Conservation (phyloP, 2,329 filamentous ascomycete species). For the Ampelomyces quisqualis region DNA sequence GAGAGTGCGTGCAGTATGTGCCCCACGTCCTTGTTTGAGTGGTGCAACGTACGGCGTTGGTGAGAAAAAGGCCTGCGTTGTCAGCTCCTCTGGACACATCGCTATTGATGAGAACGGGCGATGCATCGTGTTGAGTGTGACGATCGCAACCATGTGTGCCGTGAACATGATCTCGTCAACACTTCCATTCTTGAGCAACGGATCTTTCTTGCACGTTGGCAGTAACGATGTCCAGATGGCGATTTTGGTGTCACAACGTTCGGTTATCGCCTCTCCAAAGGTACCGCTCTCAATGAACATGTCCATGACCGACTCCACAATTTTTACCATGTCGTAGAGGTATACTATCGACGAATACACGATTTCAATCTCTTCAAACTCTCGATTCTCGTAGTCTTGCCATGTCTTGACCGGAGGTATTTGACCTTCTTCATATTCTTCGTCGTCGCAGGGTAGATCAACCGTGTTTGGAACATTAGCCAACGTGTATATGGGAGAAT, state of each 20-base stretch:
- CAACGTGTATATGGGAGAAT: constrained; percentile 66
- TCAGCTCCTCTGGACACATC: constrained; percentile 33
- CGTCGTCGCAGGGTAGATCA: constrained; percentile 77
- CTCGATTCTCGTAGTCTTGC: constrained; percentile 70
- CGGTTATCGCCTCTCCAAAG: constrained; percentile 56
- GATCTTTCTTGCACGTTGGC: constrained; percentile 68
- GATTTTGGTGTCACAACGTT: constrained; percentile 65
- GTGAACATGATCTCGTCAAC: constrained; percentile 90
- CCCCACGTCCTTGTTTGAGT: constrained; percentile 44
- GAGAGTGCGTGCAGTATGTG: constrained; percentile 76
- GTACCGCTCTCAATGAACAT: constrained; percentile 19
- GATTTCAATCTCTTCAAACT: constrained; percentile 69
- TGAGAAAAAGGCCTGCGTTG: constrained; percentile 60
- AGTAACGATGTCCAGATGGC: constrained; percentile 77
- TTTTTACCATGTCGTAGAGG: constrained; percentile 72
- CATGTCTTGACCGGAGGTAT: constrained; percentile 52
- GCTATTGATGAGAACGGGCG: constrained; percentile 41
- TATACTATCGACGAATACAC: constrained; percentile 83
- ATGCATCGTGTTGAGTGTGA: constrained; percentile 43
- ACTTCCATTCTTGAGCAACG: constrained; percentile 66
- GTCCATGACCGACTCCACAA: constrained; percentile 65
- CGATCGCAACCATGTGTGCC: constrained; percentile 71
- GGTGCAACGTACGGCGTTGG: constrained; percentile 53
- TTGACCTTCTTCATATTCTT: constrained; percentile 55
- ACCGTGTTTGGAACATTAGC: constrained; percentile 66